Evolutionary conservation across 495 filamentous ascomycete genomes (phyloP), one percentile per base, ranked within the genome.

Genomic region (Rhizodiscina lignyota): DNA sequence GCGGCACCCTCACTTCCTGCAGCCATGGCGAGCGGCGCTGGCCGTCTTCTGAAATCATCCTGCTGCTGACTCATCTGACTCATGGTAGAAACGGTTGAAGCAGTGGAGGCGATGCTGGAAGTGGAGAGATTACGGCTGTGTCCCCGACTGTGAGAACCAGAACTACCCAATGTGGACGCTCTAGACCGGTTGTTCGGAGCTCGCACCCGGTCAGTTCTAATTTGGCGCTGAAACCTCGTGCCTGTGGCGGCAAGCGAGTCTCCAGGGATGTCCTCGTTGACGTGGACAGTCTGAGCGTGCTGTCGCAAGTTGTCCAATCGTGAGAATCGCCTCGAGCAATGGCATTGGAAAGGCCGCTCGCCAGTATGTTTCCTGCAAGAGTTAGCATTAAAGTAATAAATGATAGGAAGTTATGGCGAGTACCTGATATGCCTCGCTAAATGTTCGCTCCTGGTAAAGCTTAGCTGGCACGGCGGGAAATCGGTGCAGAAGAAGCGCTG

Each of bases 401-500:
- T 11, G 18, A 32, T 10, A 18, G 8, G 30, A 11, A 32, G 30
- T 18, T 10, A 32, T 16, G 32, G 21, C 21, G 18, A 62, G 29
- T 67, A 84, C 80, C 81, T 74, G 42, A 97, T 96, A 43, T 97
- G 89, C 21, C 89, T 69, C 10, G 89, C 89, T 35, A 97, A 56
- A 60, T 97, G 89, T 53, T 97, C 89, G 49, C 91, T 96, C 26
- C 89, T 69, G 2, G 89, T 96, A 54, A 97, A 97, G 53, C 86
- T 93, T 18, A 97, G 57, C 48, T 77, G 84, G 56, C 89, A 97
- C 13, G 85, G 82, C 28, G 91, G 91, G 49, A 86, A 94, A 18
- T 93, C 83, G n/a, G 80, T 93, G 59, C 89, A 97, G 54, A 83
- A 94, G 50, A 97, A 97, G 30, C 84, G 70, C 51, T 94, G 86